Conservation (phyloP, 768 basidiomycete species). For the Psilocybe cubensis region DNA sequence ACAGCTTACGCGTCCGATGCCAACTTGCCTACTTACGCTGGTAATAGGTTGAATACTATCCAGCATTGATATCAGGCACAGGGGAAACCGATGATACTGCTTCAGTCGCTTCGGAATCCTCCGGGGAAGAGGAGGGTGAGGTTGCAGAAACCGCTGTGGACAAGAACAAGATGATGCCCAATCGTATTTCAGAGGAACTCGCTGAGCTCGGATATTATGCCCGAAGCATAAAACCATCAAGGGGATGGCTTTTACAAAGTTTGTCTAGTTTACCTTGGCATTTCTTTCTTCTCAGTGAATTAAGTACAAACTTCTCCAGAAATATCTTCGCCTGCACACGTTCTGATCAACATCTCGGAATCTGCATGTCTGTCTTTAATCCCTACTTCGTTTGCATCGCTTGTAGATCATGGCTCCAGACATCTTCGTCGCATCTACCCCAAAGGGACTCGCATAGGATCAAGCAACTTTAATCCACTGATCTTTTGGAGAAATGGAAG, state of each 20-base stretch:
- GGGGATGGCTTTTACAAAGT: conserved; percentile 45
- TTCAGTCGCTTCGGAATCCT: conserved; percentile 26
- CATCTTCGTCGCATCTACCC: conserved; percentile 64
- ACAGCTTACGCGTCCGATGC: not conserved
- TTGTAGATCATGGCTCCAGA: conserved; percentile 43
- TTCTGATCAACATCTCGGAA: conserved; percentile 68
- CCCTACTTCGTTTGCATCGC: conserved; percentile 33
- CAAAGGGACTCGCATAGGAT: conserved; percentile 56
- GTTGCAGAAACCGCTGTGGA: conserved; percentile 18
- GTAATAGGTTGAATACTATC: conserved; percentile 58
- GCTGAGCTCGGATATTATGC: conserved; percentile 62
- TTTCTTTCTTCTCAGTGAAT: not conserved
- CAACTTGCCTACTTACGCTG: not conserved
- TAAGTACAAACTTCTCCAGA: conserved; percentile 25
- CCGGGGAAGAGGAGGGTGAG: conserved; percentile 29
- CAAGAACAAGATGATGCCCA: conserved; percentile 21
- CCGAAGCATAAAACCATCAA: conserved; percentile 62
- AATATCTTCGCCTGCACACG: conserved; percentile 45
- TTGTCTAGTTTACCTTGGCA: not conserved
- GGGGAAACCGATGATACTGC: conserved; percentile 22
- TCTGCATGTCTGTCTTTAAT: conserved; percentile 43
- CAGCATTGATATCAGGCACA: conserved; percentile 27
- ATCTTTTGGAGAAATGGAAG: conserved; percentile 60
- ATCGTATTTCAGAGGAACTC: conserved; percentile 50
- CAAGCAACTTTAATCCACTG: conserved; percentile 56